phyloP scores from a whole-genome alignment of 495 filamentous ascomycete genomes.

The Aspergillus avenaceus region DNA sequence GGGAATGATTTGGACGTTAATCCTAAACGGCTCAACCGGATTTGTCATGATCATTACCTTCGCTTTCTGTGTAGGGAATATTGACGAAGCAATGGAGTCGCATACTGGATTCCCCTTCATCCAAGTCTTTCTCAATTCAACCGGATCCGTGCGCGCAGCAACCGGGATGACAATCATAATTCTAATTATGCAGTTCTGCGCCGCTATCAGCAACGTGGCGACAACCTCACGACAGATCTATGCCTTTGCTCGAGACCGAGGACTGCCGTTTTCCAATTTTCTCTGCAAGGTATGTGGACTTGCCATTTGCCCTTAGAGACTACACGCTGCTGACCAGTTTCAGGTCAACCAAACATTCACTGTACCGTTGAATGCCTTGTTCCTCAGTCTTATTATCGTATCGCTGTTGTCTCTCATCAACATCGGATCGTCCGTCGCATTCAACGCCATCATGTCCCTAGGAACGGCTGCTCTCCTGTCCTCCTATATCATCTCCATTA shows the following conservation, averaged over 20 bases:
- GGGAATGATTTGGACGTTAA: conserved; percentile 31
- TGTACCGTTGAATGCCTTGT: conserved; percentile 47
- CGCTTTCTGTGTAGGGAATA: conserved; percentile 36
- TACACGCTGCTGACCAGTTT: not conserved
- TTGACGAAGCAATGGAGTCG: conserved; percentile 25
- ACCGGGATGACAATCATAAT: conserved; percentile 28
- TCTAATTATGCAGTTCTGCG: conserved; percentile 26
- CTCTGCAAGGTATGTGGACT: conserved; percentile 27
- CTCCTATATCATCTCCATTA: conserved; percentile 41
- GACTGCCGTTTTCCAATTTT: conserved; percentile 36
- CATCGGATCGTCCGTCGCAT: conserved; percentile 51
- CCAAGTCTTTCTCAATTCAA: conserved; percentile 24
- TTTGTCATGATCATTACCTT: conserved; percentile 38
- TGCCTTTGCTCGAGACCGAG: conserved; percentile 45
- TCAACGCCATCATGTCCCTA: conserved; percentile 52
- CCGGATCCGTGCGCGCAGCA: conserved; percentile 13
- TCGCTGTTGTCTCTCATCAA: conserved; percentile 54
- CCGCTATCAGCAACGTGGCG: conserved; percentile 28
- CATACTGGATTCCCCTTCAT: conserved; percentile 29
- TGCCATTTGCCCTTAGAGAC: no score
- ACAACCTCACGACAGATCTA: conserved; percentile 36
- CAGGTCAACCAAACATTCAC: conserved; percentile 28
- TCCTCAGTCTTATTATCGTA: conserved; percentile 40
- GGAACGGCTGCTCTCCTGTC: conserved; percentile 35
- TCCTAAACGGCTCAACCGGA: conserved; percentile 32